These are phyloP conservation scores for Butyriboletus pseudospeciosus DNA, from an alignment of 1,284 basidiomycete species.

Conservation along the genomic window DNA sequence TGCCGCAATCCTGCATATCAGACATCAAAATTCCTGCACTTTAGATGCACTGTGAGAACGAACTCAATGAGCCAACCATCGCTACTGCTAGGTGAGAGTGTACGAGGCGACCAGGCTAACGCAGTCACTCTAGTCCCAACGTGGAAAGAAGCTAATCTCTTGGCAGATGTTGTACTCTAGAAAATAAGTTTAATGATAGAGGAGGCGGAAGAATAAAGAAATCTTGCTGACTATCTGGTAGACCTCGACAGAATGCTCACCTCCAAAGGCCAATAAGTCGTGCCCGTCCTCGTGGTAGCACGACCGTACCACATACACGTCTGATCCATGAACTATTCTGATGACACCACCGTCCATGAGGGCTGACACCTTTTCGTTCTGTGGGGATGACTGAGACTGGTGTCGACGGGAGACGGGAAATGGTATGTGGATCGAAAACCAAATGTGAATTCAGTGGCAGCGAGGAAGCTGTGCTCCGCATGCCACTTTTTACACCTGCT, in stretches of 20 bases:
- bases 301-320: constrained; percentile 58
- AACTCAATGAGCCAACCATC: constrained; percentile 71
- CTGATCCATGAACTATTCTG: constrained; percentile 52
- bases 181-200: constrained; percentile 11
- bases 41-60: constrained; percentile 24
- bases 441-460: not conserved
- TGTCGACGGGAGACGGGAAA: no score
- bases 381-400: not conserved
- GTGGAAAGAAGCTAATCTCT: constrained; percentile 63
- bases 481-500: constrained; percentile 8
- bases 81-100: constrained; percentile 58
- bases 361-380: not conserved
- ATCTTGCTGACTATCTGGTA: constrained; percentile 51
- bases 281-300: constrained; percentile 59
- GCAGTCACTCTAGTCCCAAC: constrained; percentile 68
- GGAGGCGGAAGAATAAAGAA: not conserved
- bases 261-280: constrained; percentile 67
- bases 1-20: constrained; percentile 51
- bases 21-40: not conserved
- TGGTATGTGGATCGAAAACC: not conserved
- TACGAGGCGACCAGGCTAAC: constrained; percentile 70
- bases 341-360: constrained; percentile 44
- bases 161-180: constrained; percentile 41
- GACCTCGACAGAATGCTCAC: constrained; percentile 66
- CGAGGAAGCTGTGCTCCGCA: constrained; percentile 11